phyloP scores from a whole-genome alignment of 2,329 filamentous ascomycete species.

The Sporothrix sp. region DNA sequence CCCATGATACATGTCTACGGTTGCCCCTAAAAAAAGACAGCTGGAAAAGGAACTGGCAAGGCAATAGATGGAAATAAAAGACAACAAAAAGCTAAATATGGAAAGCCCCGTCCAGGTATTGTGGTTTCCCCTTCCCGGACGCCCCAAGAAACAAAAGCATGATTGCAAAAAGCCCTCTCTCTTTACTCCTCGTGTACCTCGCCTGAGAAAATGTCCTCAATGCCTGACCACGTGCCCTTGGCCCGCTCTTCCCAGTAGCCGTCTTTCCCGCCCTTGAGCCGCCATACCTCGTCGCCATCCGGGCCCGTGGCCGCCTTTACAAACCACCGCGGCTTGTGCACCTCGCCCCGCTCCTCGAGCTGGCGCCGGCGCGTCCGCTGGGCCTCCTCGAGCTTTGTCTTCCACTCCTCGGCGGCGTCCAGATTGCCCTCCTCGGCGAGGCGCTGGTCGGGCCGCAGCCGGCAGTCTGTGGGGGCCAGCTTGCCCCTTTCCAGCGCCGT shows the following conservation, averaged over 20 bases:
- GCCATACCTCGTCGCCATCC: slow-evolving; percentile 61
- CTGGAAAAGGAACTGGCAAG: neutral
- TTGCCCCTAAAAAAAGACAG: neutral
- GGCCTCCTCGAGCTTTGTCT: slow-evolving; percentile 73
- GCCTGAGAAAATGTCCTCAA: slow-evolving; percentile 40
- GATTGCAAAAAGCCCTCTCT: neutral
- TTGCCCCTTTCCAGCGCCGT: slow-evolving; percentile 67
- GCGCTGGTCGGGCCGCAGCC: slow-evolving; percentile 79
- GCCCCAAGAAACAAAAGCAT: neutral
- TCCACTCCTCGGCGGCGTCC: slow-evolving; percentile 74
- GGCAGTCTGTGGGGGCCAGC: slow-evolving; percentile 71
- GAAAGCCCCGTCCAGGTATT: neutral
- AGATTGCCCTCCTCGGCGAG: slow-evolving; percentile 72
- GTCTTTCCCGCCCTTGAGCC: slow-evolving; percentile 69
- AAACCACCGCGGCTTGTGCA: slow-evolving; percentile 77
- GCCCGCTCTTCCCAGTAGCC: slow-evolving; percentile 88
- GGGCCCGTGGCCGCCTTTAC: slow-evolving; percentile 51
- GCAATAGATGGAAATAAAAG: neutral
- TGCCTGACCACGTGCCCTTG: slow-evolving; percentile 53
- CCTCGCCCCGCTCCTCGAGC: slow-evolving; percentile 64
- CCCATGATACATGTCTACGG: too few relatives aligned
- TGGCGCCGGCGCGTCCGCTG: slow-evolving; percentile 67
- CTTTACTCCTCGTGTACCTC: neutral
- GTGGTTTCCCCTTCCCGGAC: neutral
- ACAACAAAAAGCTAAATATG: neutral